A percentile compares a stretch with the other conserved stretches of the same genome.
Evolutionary conservation across 2,329 filamentous ascomycete species (phyloP).

Genomic region (Fusarium anthophilum): DNA sequence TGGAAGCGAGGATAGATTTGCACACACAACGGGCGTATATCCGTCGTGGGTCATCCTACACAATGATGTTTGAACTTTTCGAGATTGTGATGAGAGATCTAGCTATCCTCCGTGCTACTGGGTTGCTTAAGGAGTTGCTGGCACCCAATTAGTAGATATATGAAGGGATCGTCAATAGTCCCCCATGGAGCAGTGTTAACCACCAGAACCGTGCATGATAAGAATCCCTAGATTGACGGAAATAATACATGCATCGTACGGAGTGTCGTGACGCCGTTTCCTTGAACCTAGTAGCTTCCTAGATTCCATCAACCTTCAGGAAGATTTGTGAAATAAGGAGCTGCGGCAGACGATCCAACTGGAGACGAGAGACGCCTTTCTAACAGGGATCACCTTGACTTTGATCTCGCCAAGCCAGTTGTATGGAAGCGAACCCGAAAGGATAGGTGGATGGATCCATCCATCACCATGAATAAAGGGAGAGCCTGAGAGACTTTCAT

Average conservation of each 20-base stretch:
- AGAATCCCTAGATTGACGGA: conserved; percentile 7
- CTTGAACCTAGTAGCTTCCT: not conserved
- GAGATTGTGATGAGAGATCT: conserved; percentile 5
- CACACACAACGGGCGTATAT: not conserved
- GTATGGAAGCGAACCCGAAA: conserved; percentile 10
- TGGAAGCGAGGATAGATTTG: not conserved
- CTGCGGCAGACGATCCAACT: conserved; percentile 1
- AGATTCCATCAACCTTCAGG: conserved; percentile 2
- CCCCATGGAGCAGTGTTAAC: not conserved
- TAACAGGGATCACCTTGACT: not conserved
- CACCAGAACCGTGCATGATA: not conserved
- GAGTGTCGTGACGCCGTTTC: not conserved
- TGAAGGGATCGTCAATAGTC: not conserved
- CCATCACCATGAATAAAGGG: conserved; percentile 10
- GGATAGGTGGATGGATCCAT: conserved; percentile 9
- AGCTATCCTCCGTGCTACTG: not conserved
- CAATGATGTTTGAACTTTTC: not conserved
- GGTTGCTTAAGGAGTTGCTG: not conserved
- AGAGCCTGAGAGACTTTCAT: not conserved
- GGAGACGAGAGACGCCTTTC: not conserved
- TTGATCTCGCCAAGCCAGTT: conserved; percentile 4
- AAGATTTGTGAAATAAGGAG: conserved; percentile 15
- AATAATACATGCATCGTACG: not conserved
- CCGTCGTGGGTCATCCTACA: conserved; percentile 8
- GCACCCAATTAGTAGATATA: not conserved